Evolutionary conservation across 305 asterid species (phyloP), one percentile per base, ranked within the genome.

Genomic region (Galium porrigens): DNA sequence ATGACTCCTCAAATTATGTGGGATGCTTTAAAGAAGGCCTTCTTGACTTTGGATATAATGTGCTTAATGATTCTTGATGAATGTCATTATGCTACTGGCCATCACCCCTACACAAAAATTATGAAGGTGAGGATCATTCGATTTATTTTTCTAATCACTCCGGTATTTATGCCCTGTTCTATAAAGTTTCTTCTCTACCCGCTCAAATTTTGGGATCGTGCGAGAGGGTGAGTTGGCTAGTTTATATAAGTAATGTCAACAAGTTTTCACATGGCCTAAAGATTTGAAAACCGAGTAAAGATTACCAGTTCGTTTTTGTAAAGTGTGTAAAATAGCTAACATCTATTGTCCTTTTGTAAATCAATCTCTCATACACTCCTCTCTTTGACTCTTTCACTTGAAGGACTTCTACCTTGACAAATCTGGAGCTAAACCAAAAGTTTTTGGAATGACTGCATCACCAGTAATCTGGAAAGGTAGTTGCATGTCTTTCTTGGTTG

Each of bases 1-100:
- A 89, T 91, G 98, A 89, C 96, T 61, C 96, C 98, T 25, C 98
- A 91, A 81, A 77, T 89, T 70, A 76, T 85, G 49, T 61, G 85
- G 85, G 84, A 91, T 51, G 86, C 88, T 65, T 68, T 91, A 78
- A 79, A 80, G 78, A 89, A 83, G 71, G 82, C 81, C 42, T 85
- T 73, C 74, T 65, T 91, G 71, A 77, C 72, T 61, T 75, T 86
- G 27, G 80, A 79, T 56, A 33, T 53, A 39, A 75, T 85, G 68
- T 69, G 85, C 82, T 75, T 91, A 59, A 65, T 91, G 61, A 59
- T 91, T 66, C 74, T 91, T 41, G 98, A 86, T 67, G 95, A 91
- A 72, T 91, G 98, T 72, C 90, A 91, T 72, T 75, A 67, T 56
- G 90, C 96, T 42, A 67, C 84, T 34, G 94, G 98, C 64, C 86